phyloP scores from a whole-genome alignment of 306 rosid genomes.

The Trichosanthes truncata region DNA sequence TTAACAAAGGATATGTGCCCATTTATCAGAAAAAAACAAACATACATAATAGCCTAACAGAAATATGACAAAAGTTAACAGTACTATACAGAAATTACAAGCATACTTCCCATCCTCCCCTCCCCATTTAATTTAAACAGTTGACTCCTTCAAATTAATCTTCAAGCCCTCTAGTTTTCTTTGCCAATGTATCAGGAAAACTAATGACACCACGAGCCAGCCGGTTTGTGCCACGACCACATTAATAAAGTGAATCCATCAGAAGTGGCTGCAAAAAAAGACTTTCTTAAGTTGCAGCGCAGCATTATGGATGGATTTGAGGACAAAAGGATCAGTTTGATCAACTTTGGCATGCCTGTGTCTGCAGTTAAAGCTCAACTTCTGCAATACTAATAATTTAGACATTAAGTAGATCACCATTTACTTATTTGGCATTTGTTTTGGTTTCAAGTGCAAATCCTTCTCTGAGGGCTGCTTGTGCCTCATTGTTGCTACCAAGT shows the following conservation, averaged over 20 bases:
- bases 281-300: neutral
- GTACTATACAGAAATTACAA: constrained; percentile 43
- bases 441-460: constrained; percentile 51
- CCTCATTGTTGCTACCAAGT: constrained; percentile 56
- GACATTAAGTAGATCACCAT: neutral
- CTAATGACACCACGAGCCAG: neutral
- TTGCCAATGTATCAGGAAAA: neutral
- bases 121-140: constrained; percentile 23
- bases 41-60: neutral
- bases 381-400: neutral
- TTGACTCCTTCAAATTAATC: constrained; percentile 26
- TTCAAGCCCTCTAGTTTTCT: neutral
- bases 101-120: constrained; percentile 30
- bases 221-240: neutral
- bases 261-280: neutral
- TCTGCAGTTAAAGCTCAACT: neutral
- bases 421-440: constrained; percentile 16
- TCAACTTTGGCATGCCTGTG: neutral
- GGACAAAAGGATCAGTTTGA: neutral
- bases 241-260: neutral
- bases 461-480: constrained; percentile 70
- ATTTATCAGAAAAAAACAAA: neutral
- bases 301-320: neutral
- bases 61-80: constrained; percentile 2
- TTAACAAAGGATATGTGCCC: neutral